Conservation (phyloP, 805 yeast species). For the Wickerhamomyces xylosicus region DNA sequence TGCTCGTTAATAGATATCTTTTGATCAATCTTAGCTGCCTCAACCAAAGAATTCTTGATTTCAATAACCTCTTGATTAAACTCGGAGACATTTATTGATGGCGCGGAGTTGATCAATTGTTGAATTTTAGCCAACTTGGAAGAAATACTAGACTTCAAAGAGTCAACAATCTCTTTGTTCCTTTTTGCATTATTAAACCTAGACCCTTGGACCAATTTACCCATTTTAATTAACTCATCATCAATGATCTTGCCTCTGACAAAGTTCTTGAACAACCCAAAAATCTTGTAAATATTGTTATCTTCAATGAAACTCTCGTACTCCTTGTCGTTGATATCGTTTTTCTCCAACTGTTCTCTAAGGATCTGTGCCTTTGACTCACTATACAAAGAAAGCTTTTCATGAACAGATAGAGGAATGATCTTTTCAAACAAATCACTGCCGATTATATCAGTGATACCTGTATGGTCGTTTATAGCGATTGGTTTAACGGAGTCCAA, state of each 20-base stretch:
- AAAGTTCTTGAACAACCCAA: constrained; percentile 38
- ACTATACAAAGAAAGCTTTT: constrained; percentile 76
- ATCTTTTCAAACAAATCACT: constrained; percentile 64
- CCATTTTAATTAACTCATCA: constrained; percentile 22
- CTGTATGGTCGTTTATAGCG: constrained; percentile 34
- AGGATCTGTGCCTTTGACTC: constrained; percentile 78
- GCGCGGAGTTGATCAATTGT: not conserved
- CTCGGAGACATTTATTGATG: not conserved
- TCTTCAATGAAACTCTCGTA: constrained; percentile 71
- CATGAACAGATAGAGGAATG: constrained; percentile 81
- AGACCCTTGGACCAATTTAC: constrained; percentile 17
- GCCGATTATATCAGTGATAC: constrained; percentile 33
- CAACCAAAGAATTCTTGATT: constrained; percentile 24
- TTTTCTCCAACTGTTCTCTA: constrained; percentile 62
- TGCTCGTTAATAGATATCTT: not conserved
- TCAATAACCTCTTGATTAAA: constrained; percentile 18
- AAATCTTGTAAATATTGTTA: constrained; percentile 60
- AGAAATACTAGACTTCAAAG: constrained; percentile 25
- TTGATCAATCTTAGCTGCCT: not conserved
- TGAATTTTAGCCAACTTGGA: not conserved
- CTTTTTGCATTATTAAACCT: constrained; percentile 21
- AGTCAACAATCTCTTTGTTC: constrained; percentile 18
- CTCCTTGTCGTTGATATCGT: constrained; percentile 74
- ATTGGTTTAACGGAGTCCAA: constrained; percentile 60
- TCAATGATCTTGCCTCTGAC: constrained; percentile 18